Conservation (phyloP, 345 rosid genomes). For the Camelina hispida region DNA sequence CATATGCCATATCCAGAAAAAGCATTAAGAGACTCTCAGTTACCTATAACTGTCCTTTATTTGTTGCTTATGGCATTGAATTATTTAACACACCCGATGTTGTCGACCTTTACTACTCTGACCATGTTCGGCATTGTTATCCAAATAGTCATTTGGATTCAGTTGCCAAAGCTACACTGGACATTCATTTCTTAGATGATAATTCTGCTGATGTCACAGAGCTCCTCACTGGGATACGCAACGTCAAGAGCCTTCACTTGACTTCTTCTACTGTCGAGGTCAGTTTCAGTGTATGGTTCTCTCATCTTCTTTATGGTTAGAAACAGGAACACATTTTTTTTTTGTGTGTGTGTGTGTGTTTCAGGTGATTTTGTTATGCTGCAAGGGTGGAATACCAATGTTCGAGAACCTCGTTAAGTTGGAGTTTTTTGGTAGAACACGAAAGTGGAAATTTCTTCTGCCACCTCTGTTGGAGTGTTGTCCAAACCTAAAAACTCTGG, state of each 20-base stretch:
- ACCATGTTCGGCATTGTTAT: background rate
- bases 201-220: background rate
- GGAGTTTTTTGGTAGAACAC: background rate
- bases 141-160: background rate
- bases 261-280: background rate
- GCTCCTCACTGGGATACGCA: too few species aligned
- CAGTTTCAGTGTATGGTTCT: background rate
- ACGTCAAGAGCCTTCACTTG: too few species aligned
- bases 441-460: background rate
- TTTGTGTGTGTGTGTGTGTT: background rate
- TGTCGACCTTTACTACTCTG: background rate
- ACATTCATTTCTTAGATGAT: background rate
- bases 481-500: background rate
- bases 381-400: background rate
- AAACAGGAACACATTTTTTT: background rate
- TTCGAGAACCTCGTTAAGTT: background rate
- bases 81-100: background rate
- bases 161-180: conserved; percentile 3
- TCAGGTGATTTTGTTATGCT: background rate
- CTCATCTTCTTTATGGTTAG: background rate
- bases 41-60: background rate
- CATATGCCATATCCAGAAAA: background rate
- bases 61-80: background rate
- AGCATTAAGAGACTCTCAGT: background rate
- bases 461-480: background rate